Conservation (phyloP, 352 stramenopile genomes). For the Peronospora farinosa region DNA sequence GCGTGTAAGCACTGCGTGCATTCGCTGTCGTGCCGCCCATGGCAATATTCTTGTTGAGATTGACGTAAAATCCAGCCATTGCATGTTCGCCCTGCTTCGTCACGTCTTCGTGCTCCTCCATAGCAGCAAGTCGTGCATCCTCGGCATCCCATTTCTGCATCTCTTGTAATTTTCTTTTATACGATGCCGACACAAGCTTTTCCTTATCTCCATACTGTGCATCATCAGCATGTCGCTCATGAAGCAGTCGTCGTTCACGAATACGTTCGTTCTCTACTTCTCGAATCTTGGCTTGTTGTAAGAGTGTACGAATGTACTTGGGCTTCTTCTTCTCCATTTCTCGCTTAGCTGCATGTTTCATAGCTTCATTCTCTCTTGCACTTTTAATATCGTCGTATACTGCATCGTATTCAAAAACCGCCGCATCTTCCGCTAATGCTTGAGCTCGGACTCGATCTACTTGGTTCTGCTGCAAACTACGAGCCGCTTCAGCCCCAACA, state of each 20-base stretch:
- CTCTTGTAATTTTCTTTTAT: constrained; percentile 89
- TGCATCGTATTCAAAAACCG: constrained; percentile 88
- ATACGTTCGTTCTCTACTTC: constrained; percentile 87
- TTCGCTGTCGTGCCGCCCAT: constrained; percentile 78
- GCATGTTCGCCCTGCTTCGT: constrained; percentile 62
- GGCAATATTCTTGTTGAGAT: constrained; percentile 89
- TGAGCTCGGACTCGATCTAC: constrained; percentile 47
- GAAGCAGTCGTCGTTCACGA: constrained; percentile 75
- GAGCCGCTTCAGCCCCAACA: constrained; percentile 43
- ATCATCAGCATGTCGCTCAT: constrained; percentile 81
- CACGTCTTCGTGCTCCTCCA: constrained; percentile 70
- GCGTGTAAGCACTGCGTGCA: constrained; percentile 80
- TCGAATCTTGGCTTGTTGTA: constrained; percentile 86
- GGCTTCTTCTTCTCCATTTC: constrained; percentile 63
- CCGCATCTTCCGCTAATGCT: constrained; percentile 68
- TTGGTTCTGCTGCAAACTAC: constrained; percentile 45
- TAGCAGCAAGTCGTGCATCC: constrained; percentile 52
- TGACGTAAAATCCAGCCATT: constrained; percentile 88
- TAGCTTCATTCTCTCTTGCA: constrained; percentile 30
- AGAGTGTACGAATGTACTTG: constrained; percentile 87
- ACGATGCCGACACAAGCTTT: constrained; percentile 87
- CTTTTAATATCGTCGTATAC: constrained; percentile 85
- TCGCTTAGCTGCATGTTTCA: constrained; percentile 38
- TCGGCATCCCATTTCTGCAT: constrained; percentile 84
- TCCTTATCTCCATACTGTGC: constrained; percentile 81